phyloP scores from a whole-genome alignment of 805 yeast genomes.

The Saturnispora gosingensis region DNA sequence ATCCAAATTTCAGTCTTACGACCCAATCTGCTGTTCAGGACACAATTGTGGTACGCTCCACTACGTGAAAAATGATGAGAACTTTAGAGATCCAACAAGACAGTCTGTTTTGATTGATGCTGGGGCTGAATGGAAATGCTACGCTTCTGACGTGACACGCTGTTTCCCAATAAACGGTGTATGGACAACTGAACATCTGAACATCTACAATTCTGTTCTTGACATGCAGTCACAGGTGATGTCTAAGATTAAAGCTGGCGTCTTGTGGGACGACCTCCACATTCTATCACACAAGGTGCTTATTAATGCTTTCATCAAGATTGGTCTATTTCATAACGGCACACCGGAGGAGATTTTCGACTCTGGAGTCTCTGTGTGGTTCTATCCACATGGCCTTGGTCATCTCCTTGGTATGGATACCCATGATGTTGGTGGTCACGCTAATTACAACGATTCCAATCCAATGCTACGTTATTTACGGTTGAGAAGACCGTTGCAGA shows the following conservation, averaged over 20 bases:
- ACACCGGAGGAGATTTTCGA: conserved; percentile 55
- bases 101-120: conserved; percentile 81
- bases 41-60: conserved; percentile 86
- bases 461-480: conserved; percentile 71
- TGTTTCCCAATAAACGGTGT: conserved; percentile 88
- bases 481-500: conserved; percentile 60
- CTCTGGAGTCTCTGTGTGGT: conserved; percentile 63
- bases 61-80: conserved; percentile 66
- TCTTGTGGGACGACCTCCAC: conserved; percentile 78
- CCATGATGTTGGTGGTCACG: conserved; percentile 87
- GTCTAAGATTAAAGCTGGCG: conserved; percentile 73
- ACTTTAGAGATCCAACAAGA: conserved; percentile 37
- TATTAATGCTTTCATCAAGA: conserved; percentile 55
- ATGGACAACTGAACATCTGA: conserved; percentile 82
- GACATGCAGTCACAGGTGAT: conserved; percentile 75
- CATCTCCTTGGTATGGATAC: conserved; percentile 92
- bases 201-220: conserved; percentile 66
- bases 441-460: conserved; percentile 80
- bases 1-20: conserved; percentile 79
- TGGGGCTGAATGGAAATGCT: conserved; percentile 94
- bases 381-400: conserved; percentile 95
- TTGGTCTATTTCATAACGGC: conserved; percentile 65
- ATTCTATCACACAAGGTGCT: conserved; percentile 68
- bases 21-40: conserved; percentile 94
- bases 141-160: conserved; percentile 90